Evolutionary conservation across 306 rosid genomes (phyloP).

Genomic region (Casuarina glauca): DNA sequence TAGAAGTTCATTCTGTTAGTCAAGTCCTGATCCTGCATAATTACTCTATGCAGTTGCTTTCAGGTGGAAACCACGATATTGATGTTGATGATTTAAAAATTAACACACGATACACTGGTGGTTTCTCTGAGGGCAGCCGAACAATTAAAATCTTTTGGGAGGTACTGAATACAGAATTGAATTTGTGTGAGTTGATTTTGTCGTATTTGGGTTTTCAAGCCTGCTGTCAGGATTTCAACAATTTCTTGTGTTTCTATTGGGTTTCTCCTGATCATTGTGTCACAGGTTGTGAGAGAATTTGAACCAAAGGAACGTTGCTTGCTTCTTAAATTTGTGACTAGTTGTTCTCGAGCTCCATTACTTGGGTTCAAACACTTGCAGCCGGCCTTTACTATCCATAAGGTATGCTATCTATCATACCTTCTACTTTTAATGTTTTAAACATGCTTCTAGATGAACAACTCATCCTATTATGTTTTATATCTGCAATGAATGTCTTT

Average conservation of each 20-base stretch:
- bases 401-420: conserved; percentile 51
- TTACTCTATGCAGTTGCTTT: conserved; percentile 72
- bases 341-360: conserved; percentile 98
- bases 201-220: conserved; percentile 3
- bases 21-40: conserved; percentile 35
- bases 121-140: conserved; percentile 83
- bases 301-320: conserved; percentile 84
- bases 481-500: conserved; percentile 4
- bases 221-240: conserved; percentile 11
- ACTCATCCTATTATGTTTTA: conserved; percentile 24
- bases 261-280: conserved; percentile 20
- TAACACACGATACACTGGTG: conserved; percentile 90
- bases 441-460: conserved; percentile 9
- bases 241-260: conserved; percentile 24
- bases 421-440: conserved; percentile 12
- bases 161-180: conserved; percentile 47
- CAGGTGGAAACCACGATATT: conserved; percentile 94
- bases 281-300: conserved; percentile 71
- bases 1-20: conserved; percentile 24
- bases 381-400: conserved; percentile 89
- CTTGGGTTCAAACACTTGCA: conserved; percentile 95
- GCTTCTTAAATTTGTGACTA: conserved; percentile 95
- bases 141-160: conserved; percentile 91
- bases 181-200: not conserved
- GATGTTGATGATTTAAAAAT: conserved; percentile 83